Conservation (phyloP, 805 yeast genomes). For the Yamadazyma kitorensis region DNA sequence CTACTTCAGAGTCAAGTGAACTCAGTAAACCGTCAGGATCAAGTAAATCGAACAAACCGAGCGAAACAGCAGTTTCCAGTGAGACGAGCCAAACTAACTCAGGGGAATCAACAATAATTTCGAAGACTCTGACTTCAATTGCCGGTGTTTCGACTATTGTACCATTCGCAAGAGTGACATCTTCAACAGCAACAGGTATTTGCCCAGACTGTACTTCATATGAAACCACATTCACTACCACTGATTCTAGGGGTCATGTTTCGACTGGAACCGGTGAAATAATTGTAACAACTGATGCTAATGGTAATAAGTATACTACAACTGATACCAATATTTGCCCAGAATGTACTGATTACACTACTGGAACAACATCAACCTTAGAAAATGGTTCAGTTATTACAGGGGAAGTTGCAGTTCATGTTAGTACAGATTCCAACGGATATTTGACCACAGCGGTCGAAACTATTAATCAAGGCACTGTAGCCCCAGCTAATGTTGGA, state of each 20-base stretch:
- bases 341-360: slow-evolving; percentile 14
- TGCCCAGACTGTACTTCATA: slow-evolving; percentile 11
- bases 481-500: slow-evolving; percentile 13
- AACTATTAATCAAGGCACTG: slow-evolving; percentile 8
- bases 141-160: slow-evolving; percentile 1
- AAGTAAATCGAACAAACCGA: no score
- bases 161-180: neutral
- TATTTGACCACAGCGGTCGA: slow-evolving; percentile 10
- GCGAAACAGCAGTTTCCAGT: no score
- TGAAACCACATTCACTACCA: slow-evolving; percentile 11
- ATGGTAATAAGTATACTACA: slow-evolving; percentile 7
- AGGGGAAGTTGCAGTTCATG: slow-evolving; percentile 10
- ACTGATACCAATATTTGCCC: slow-evolving; percentile 8
- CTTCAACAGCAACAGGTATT: slow-evolving; percentile 1
- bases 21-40: no score
- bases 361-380: slow-evolving; percentile 11
- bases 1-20: no score
- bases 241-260: slow-evolving; percentile 8
- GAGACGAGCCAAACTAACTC: no score
- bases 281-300: slow-evolving; percentile 12
- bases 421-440: slow-evolving; percentile 12
- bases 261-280: slow-evolving; percentile 10
- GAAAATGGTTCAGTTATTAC: slow-evolving; percentile 1
- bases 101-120: no score
- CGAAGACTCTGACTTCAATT: no score